Evolutionary conservation across 139 green algal species (phyloP).

Genomic region (Closterium sp.): DNA sequence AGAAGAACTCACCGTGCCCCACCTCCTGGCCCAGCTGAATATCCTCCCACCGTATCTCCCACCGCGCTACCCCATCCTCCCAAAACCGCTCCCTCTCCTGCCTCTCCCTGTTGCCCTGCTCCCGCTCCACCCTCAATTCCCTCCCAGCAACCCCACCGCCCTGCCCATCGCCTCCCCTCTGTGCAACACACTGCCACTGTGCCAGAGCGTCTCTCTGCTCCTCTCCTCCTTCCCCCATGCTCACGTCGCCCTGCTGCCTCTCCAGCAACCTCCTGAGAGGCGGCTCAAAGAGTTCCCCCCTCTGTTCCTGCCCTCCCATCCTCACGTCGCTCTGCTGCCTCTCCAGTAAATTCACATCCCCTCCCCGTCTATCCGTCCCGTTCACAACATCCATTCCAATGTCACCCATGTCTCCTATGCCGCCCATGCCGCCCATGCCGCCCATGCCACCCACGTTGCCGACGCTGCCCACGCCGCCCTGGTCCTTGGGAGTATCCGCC

Average conservation of each 20-base stretch:
- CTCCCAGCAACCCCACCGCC: neutral
- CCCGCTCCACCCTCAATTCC: neutral
- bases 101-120: neutral
- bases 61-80: constrained; percentile 16
- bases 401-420: neutral
- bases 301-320: neutral
- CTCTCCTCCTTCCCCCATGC: neutral
- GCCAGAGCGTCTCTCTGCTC: neutral
- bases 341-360: too few species aligned
- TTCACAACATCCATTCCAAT: too few species aligned
- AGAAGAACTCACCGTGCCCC: constrained; percentile 29
- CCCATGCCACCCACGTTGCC: constrained; percentile 32
- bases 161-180: neutral
- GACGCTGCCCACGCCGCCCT: constrained; percentile 41
- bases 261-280: neutral
- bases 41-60: constrained; percentile 48
- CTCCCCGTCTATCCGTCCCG: too few species aligned
- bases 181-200: neutral
- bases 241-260: neutral
- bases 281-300: too few species aligned
- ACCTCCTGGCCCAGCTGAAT: constrained; percentile 34
- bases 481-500: neutral
- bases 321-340: neutral
- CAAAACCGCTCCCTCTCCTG: constrained; percentile 3
- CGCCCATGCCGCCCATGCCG: constrained; percentile 58